A percentile compares a stretch with the other conserved stretches of the same genome.
These are phyloP conservation scores for Rhizopogon vesiculosus DNA, from an alignment of 768 basidiomycete species.

Conservation along the genomic window DNA sequence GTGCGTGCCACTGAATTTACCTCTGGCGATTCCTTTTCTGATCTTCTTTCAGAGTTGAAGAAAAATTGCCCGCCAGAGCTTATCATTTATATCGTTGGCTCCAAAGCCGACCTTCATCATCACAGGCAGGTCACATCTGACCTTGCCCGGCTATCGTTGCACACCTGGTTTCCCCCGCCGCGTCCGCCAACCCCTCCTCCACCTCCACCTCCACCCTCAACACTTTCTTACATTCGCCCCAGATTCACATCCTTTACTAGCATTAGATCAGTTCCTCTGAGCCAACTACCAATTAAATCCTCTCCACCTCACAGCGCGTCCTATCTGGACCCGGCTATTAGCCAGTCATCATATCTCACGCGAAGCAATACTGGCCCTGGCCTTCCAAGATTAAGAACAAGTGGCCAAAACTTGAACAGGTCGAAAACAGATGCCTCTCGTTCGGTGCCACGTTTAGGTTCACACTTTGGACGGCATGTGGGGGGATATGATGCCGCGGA, in stretches of 20 bases:
- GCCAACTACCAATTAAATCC: slow-evolving; percentile 37
- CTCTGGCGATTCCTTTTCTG: neutral
- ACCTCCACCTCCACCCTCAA: slow-evolving; percentile 48
- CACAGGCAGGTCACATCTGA: slow-evolving; percentile 77
- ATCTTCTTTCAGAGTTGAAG: slow-evolving; percentile 63
- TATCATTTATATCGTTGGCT: slow-evolving; percentile 92
- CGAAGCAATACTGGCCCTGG: slow-evolving; percentile 47
- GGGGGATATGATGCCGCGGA: slow-evolving; percentile 55
- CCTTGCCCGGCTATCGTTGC: slow-evolving; percentile 76
- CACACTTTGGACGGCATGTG: slow-evolving; percentile 47
- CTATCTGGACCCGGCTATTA: slow-evolving; percentile 57
- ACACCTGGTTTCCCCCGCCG: slow-evolving; percentile 86
- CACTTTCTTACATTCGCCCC: slow-evolving; percentile 31
- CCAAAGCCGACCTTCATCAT: slow-evolving; percentile 78
- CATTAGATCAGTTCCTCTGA: slow-evolving; percentile 57
- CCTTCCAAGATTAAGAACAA: slow-evolving; percentile 47
- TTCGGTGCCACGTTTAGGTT: slow-evolving; percentile 50
- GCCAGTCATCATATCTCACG: slow-evolving; percentile 33
- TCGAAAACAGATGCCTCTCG: slow-evolving; percentile 40
- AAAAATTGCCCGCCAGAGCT: slow-evolving; percentile 86
- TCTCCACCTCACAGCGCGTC: slow-evolving; percentile 55
- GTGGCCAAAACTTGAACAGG: slow-evolving; percentile 27
- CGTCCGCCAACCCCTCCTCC: slow-evolving; percentile 61
- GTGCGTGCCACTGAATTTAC: slow-evolving; percentile 33
- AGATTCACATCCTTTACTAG: slow-evolving; percentile 38